Conservation (phyloP, 228 moss, liverwort and hornwort genomes). For the Sphagnum magellanicum region DNA sequence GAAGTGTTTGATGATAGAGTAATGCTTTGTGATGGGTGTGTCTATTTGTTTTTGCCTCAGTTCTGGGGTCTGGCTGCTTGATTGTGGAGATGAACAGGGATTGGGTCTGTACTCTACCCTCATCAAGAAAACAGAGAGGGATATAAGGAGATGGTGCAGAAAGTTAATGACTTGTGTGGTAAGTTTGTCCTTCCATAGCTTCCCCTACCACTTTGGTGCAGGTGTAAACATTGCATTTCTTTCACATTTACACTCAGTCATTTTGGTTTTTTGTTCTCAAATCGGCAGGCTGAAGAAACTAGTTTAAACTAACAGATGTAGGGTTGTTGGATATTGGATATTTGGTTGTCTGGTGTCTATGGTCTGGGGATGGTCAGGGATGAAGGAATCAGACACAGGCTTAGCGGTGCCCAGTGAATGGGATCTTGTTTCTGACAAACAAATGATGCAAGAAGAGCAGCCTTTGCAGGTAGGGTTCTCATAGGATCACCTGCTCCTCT, state of each 20-base stretch:
- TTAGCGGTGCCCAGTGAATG: slow-evolving; percentile 96
- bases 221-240: background rate
- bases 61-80: too few relatives aligned
- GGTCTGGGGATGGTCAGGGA: slow-evolving; percentile 40
- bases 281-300: background rate
- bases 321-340: background rate
- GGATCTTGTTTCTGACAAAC: slow-evolving; percentile 99
- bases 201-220: background rate
- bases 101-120: slow-evolving; percentile 71
- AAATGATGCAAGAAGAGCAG: slow-evolving; percentile 99
- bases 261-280: background rate
- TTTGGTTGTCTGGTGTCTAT: background rate
- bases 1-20: too few relatives aligned
- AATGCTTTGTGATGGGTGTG: too few relatives aligned
- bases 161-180: slow-evolving; percentile 91
- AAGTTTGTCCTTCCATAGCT: slow-evolving; percentile 7
- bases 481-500: background rate
- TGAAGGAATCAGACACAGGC: slow-evolving; percentile 98
- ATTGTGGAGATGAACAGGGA: slow-evolving; percentile 26
- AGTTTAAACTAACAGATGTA: background rate
- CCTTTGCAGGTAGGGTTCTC: slow-evolving; percentile 61
- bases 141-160: slow-evolving; percentile 95
- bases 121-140: slow-evolving; percentile 81
- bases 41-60: too few relatives aligned
- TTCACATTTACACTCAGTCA: background rate